A percentile compares a stretch with the other conserved stretches of the same genome.
Evolutionary conservation across 139 green algal species (phyloP).

Genomic region (Diplosphaera chodatii): DNA sequence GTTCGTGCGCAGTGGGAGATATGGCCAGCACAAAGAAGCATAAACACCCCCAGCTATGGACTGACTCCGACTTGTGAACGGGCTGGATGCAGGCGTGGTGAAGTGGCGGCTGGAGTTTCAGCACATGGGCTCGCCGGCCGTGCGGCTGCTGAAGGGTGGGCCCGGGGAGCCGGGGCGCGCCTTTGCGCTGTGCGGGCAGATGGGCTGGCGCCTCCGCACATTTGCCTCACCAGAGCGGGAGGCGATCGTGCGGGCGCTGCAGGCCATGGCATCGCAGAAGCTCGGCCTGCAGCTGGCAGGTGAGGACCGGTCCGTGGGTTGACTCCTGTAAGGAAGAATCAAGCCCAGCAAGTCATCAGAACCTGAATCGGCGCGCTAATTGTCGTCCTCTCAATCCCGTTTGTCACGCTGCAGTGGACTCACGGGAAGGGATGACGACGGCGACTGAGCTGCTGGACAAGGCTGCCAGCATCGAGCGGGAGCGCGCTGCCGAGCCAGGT

Average conservation of each 20-base stretch:
- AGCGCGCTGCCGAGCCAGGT: conserved; percentile 10
- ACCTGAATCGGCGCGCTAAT: too few species aligned
- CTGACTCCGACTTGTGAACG: too few species aligned
- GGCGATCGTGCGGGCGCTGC: conserved; percentile 25
- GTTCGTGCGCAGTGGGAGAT: too few species aligned
- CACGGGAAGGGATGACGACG: background rate
- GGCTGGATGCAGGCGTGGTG: conserved; percentile 20
- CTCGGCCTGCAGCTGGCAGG: conserved; percentile 25
- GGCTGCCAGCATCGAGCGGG: conserved; percentile 22
- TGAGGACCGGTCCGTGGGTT: too few species aligned
- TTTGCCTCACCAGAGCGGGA: conserved; percentile 33
- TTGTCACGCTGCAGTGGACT: conserved; percentile 17
- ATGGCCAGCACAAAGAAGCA: too few species aligned
- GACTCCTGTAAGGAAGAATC: too few species aligned
- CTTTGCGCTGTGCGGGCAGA: conserved; percentile 45
- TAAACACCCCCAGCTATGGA: too few species aligned
- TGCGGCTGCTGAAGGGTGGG: conserved; percentile 13
- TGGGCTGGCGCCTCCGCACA: conserved; percentile 32
- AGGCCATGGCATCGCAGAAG: conserved; percentile 16
- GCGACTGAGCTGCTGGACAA: conserved; percentile 20
- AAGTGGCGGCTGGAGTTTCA: conserved; percentile 49
- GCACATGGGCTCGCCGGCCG: conserved; percentile 36
- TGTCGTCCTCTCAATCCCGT: too few species aligned
- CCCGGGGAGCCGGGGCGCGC: conserved; percentile 10
- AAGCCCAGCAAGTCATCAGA: too few species aligned